phyloP scores from a whole-genome alignment of 2,329 filamentous ascomycete species.

The Arthrobotrys pseudoclavata region DNA sequence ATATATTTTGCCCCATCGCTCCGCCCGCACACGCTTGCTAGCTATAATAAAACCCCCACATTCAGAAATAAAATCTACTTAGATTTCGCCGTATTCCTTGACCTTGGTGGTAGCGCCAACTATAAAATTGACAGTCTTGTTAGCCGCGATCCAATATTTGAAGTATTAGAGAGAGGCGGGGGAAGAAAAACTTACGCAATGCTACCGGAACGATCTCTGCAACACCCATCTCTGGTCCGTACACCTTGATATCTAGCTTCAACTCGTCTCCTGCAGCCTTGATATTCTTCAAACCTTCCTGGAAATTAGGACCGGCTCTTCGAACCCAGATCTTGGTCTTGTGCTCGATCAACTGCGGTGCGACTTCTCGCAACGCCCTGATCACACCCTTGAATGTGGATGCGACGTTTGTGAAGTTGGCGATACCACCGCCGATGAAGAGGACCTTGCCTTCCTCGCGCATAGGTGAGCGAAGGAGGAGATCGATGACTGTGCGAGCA shows the following conservation, averaged over 20 bases:
- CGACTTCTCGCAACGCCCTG: conserved; percentile 90
- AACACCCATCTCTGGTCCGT: conserved; percentile 85
- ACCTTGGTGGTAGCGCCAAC: conserved; percentile 55
- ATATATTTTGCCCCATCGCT: conserved; percentile 15
- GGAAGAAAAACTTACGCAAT: conserved; percentile 68
- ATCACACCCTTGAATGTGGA: conserved; percentile 99
- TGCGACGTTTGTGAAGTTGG: conserved; percentile 99
- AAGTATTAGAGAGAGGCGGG: not conserved
- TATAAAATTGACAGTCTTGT: not conserved
- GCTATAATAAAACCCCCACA: conserved; percentile 1
- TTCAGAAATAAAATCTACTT: conserved; percentile 1
- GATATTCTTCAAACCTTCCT: conserved; percentile 99
- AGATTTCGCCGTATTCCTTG: conserved; percentile 57
- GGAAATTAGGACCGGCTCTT: conserved; percentile 90
- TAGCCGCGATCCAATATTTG: conserved; percentile 1
- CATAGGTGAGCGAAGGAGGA: conserved; percentile 92
- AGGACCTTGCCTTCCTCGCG: conserved; percentile 94
- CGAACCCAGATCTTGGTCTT: conserved; percentile 96
- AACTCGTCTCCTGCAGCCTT: conserved; percentile 95
- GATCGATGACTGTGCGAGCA: conserved; percentile 93
- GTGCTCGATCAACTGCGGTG: conserved; percentile 89
- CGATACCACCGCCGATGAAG: conserved; percentile 99
- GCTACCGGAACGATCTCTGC: conserved; percentile 96
- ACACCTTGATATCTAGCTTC: conserved; percentile 93
- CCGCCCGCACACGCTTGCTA: not conserved